phyloP scores from a whole-genome alignment of 768 basidiomycete genomes.

The Russula dissimulans region DNA sequence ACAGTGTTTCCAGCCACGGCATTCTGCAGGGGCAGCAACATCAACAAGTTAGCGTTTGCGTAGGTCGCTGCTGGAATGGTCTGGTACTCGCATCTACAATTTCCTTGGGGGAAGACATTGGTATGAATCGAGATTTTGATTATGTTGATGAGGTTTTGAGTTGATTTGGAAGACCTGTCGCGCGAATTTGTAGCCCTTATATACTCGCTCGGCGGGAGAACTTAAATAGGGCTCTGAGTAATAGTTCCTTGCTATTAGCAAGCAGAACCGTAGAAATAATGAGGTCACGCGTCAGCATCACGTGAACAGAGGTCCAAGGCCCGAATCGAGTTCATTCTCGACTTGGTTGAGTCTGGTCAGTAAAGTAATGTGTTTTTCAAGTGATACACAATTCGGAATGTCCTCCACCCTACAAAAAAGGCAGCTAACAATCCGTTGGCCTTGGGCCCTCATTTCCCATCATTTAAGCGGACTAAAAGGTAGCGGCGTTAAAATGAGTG shows the following conservation, averaged over 20 bases:
- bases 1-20: constrained; percentile 29
- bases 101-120: too few relatives aligned
- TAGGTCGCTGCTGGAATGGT: too few relatives aligned
- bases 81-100: constrained; percentile 3
- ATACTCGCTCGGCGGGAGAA: too few relatives aligned
- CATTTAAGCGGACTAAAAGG: constrained; percentile 81
- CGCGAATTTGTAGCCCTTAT: too few relatives aligned
- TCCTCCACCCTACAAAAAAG: constrained; percentile 75
- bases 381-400: constrained; percentile 4
- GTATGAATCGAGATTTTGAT: too few relatives aligned
- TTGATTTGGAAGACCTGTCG: too few relatives aligned
- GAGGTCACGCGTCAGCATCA: neutral
- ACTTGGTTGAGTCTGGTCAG: neutral
- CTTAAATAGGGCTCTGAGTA: too few relatives aligned
- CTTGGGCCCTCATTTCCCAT: constrained; percentile 82
- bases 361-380: neutral
- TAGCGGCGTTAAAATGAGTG: constrained; percentile 70
- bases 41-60: neutral
- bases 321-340: neutral
- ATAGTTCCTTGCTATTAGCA: too few relatives aligned
- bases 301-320: too few relatives aligned
- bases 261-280: too few relatives aligned
- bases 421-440: constrained; percentile 88
- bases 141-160: too few relatives aligned
- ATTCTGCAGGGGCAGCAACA: constrained; percentile 18